Base-by-base conservation (phyloP, 1,284 basidiomycete species). In the Malassezia sympodialis region DNA sequence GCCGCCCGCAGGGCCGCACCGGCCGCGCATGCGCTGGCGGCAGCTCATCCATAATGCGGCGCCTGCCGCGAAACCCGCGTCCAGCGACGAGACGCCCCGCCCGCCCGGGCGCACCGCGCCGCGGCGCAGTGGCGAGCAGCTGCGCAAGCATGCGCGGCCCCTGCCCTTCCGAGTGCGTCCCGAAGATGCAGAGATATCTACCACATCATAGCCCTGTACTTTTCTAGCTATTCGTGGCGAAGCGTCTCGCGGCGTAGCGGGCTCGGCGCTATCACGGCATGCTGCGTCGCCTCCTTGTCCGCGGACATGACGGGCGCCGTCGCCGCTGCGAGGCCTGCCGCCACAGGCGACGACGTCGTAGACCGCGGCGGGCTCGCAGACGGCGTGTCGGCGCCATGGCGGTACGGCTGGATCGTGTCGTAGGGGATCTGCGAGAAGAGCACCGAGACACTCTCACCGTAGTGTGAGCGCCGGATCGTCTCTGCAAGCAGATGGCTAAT, bases 401-500 rank as follows among this genome's bases (percentile, higher is more conserved):
- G 53, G 48, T 74, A 74, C 26, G 72, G 70, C 42, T 74, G 72
- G 6, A 69, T 50, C 0, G 72, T 74, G 44, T 74, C 72, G 54
- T 73, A 74, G 10, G 70, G 70, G 32, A 73, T 62, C 55, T 74
- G 66, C 60, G 65, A 68, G 61, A 72, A 73, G 17, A 73, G 62
- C 21, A 70, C 65, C n/a, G 59, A 62, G 15, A 73, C 66, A 34
- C 56, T 60, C 51, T 73, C 71, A 28, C 75, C 76, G 58, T 75
- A 77, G 63, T 76, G 76, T 47, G 86, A 90, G 62, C 93, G 82
- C 63, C 93, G 79, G 60, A 98, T 96, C 45, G 96, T 93, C 44
- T 98, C 94, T 37, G 90, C 94, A 55, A 99, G 82, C 59, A 98
- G 90, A 51, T 87, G 84, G 47, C 87, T 87, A 69, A 99, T 85